Evolutionary conservation across 192 early-diverging fungal genomes (phyloP), one percentile per base, ranked within the genome.

Genomic region (Phycomyces blakesleeanus): DNA sequence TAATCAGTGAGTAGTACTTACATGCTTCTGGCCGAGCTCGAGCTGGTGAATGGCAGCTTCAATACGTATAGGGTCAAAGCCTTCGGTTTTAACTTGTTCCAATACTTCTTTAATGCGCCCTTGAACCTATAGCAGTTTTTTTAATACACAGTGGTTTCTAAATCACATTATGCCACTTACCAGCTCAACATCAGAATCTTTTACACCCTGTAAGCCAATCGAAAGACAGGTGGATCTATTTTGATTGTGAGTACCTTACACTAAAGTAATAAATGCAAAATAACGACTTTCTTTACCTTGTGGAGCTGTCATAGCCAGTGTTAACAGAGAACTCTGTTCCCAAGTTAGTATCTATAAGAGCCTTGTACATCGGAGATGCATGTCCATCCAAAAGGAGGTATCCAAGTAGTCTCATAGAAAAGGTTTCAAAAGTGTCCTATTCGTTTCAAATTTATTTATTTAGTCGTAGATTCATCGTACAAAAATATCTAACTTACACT

Each of bases 321-420:
- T 90, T 91, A 10, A 89, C 80, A 53, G 87, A 88, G 77, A 93
- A 98, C 55, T 96, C 96, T 0, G 91, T 83, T 34, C 92, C 96
- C 8, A 98, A 73, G 47, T 91, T 88, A 52, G 89, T 83, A 63
- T 96, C 93, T 51, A 98, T 96, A 60, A 98, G 77, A 29, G 91
- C 91, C 68, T 94, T 82, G 71, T 95, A 92, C 92, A 98, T 93
- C 14, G 96, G 96, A 20, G 93, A 86, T 12, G 93, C 84, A 47
- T 93, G 80, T 7, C 96, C 95, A 67, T 92, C 87, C 14, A 92
- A 76, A n/a, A 98, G 75, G 57, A 98, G 77, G 52, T 81, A 83
- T 2, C 91, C 85, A 26, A 97, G 80, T 38, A 97, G 71, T 40
- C 83, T 78, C 69, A 95, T 78, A 22, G 90, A 87, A 62, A 95